phyloP scores from a whole-genome alignment of 257 asterid genomes.

The Phtheirospermum japonicum region DNA sequence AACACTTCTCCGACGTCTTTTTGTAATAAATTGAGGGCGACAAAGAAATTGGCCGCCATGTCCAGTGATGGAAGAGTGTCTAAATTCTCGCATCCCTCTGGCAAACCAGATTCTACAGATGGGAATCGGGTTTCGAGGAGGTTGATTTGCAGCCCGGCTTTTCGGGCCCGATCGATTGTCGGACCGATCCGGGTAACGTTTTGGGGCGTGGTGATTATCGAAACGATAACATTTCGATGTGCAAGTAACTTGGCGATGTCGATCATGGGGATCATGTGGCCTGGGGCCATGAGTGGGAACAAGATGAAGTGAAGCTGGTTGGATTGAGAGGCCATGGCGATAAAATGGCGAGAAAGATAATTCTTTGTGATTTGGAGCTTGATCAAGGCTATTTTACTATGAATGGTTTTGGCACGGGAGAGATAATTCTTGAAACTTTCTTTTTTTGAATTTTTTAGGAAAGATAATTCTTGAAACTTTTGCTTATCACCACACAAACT shows the following conservation, averaged over 20 bases:
- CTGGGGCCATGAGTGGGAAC: conserved; percentile 49
- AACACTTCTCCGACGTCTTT: conserved; percentile 32
- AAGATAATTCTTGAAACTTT: too few species aligned
- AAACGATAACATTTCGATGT: conserved; percentile 26
- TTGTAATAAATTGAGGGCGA: conserved; percentile 36
- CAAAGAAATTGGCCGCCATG: conserved; percentile 27
- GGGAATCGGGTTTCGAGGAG: conserved; percentile 40
- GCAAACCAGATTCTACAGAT: conserved; percentile 41
- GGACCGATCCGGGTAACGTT: conserved; percentile 36
- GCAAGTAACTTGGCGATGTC: conserved; percentile 50
- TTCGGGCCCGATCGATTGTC: conserved; percentile 31
- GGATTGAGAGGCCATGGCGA: conserved; percentile 23
- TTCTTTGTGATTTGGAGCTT: too few species aligned
- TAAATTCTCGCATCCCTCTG: conserved; percentile 45
- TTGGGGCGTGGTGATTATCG: conserved; percentile 43
- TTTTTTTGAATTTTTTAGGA: too few species aligned
- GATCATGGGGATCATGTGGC: conserved; percentile 50
- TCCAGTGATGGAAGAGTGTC: conserved; percentile 42
- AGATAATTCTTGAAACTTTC: too few species aligned
- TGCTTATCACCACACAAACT: too few species aligned
- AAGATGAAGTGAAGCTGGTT: conserved; percentile 37
- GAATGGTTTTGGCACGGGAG: too few species aligned
- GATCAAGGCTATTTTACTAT: too few species aligned
- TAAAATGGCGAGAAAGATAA: too few species aligned
- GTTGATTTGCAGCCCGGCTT: conserved; percentile 31